phyloP scores from a whole-genome alignment of 495 filamentous ascomycete species.

The Acidiella bohemica region DNA sequence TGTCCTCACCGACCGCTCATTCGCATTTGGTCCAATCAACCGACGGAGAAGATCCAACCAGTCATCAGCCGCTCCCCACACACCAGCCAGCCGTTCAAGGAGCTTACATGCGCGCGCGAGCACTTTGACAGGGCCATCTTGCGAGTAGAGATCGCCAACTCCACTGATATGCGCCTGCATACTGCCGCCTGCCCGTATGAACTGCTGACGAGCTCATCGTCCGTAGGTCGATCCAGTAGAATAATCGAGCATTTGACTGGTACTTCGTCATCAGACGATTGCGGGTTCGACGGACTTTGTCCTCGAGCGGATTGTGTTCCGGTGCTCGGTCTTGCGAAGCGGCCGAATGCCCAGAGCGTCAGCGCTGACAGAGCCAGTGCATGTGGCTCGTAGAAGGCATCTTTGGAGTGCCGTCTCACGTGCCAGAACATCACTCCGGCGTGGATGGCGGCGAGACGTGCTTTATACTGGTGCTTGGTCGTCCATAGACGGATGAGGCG shows the following conservation, averaged over 20 bases:
- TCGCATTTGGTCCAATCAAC: not conserved
- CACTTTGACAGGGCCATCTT: conserved; percentile 32
- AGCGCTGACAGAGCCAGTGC: conserved; percentile 37
- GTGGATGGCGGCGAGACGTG: conserved; percentile 41
- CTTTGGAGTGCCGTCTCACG: conserved; percentile 35
- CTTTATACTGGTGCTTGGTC: conserved; percentile 40
- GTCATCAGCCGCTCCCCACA: conserved; percentile 24
- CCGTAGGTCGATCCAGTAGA: conserved; percentile 39
- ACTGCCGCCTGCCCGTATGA: conserved; percentile 35
- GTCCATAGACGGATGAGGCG: conserved; percentile 35
- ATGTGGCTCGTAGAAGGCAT: conserved; percentile 39
- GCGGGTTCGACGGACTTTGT: not conserved
- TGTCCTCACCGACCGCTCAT: no score
- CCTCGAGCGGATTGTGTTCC: not conserved
- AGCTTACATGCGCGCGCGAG: conserved; percentile 34
- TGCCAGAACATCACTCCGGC: conserved; percentile 40
- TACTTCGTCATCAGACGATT: not conserved
- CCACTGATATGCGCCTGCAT: conserved; percentile 38
- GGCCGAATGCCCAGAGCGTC: conserved; percentile 41
- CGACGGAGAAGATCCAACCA: not conserved
- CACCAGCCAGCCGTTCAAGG: conserved; percentile 26
- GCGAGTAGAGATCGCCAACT: conserved; percentile 37
- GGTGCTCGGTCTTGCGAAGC: conserved; percentile 18
- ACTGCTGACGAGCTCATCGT: conserved; percentile 44
- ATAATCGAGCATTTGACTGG: conserved; percentile 22